phyloP scores from a whole-genome alignment of 441 rosid species.

The Dalechampia spathulata region DNA sequence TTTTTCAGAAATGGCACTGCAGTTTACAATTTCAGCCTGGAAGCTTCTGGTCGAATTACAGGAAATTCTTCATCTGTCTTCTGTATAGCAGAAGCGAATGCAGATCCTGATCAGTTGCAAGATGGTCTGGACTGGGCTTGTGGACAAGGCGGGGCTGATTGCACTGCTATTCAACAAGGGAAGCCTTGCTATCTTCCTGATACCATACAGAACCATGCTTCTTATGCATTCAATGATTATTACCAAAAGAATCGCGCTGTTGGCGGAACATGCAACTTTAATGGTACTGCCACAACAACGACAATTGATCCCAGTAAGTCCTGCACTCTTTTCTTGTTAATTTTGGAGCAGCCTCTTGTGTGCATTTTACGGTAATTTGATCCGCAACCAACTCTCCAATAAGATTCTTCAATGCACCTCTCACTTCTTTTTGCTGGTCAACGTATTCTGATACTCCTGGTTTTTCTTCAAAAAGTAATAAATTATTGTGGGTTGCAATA shows the following conservation, averaged over 20 bases:
- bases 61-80: slow-evolving; percentile 47
- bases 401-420: too few species aligned
- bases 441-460: too few species aligned
- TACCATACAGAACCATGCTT: slow-evolving; percentile 57
- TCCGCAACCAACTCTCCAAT: too few species aligned
- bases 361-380: too few species aligned
- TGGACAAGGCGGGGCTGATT: slow-evolving; percentile 85
- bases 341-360: neutral
- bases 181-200: slow-evolving; percentile 57
- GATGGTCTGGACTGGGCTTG: slow-evolving; percentile 93
- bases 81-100: slow-evolving; percentile 69
- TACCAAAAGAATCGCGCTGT: slow-evolving; percentile 60
- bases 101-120: slow-evolving; percentile 54
- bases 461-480: too few species aligned
- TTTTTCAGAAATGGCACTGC: slow-evolving; percentile 61
- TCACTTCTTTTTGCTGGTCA: too few species aligned
- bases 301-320: slow-evolving; percentile 72
- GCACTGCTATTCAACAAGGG: slow-evolving; percentile 60
- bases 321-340: neutral
- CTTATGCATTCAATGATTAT: slow-evolving; percentile 87
- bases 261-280: slow-evolving; percentile 90
- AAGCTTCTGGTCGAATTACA: slow-evolving; percentile 19
- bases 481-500: too few species aligned
- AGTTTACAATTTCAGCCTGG: slow-evolving; percentile 53
- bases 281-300: slow-evolving; percentile 69